These are phyloP conservation scores for Fusarium odoratissimum DNA, from an alignment of 2,329 filamentous ascomycete genomes.

Conservation along the genomic window DNA sequence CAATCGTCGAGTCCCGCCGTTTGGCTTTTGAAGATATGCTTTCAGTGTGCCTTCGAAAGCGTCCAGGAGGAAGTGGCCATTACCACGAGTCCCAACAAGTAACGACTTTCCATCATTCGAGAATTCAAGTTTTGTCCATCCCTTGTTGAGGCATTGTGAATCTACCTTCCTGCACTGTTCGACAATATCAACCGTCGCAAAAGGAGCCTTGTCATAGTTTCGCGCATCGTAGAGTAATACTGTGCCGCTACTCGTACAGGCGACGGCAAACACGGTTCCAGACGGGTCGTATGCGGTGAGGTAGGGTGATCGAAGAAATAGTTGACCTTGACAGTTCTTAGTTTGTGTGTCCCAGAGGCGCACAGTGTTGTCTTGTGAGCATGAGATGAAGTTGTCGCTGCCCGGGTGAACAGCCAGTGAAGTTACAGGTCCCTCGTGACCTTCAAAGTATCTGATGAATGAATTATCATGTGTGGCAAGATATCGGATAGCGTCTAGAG, in stretches of 20 bases:
- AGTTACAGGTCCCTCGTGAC: slow-evolving; percentile 87
- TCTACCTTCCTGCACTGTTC: slow-evolving; percentile 63
- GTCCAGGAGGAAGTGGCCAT: slow-evolving; percentile 92
- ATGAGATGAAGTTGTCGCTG: slow-evolving; percentile 91
- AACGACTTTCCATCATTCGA: slow-evolving; percentile 94
- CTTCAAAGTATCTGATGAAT: slow-evolving; percentile 95
- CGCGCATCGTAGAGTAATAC: slow-evolving; percentile 92
- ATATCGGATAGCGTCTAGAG: slow-evolving; percentile 81
- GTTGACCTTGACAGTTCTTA: slow-evolving; percentile 80
- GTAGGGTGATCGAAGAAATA: slow-evolving; percentile 83
- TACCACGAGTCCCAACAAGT: slow-evolving; percentile 84
- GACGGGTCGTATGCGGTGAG: slow-evolving; percentile 93
- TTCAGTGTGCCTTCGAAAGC: slow-evolving; percentile 86
- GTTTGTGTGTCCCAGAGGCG: slow-evolving; percentile 90
- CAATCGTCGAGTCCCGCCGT: slow-evolving; percentile 63
- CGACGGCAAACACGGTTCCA: slow-evolving; percentile 90
- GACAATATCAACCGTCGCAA: slow-evolving; percentile 84
- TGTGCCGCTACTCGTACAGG: slow-evolving; percentile 80
- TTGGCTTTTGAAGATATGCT: slow-evolving; percentile 74
- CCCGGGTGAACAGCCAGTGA: slow-evolving; percentile 86
- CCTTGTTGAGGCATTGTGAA: slow-evolving; percentile 69
- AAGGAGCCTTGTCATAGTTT: slow-evolving; percentile 92
- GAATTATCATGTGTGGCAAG: slow-evolving; percentile 94
- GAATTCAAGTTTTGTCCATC: slow-evolving; percentile 94
- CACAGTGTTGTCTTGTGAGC: slow-evolving; percentile 89